Conservation (phyloP, 2,329 filamentous ascomycete species). For the Ascomycota sp. region DNA sequence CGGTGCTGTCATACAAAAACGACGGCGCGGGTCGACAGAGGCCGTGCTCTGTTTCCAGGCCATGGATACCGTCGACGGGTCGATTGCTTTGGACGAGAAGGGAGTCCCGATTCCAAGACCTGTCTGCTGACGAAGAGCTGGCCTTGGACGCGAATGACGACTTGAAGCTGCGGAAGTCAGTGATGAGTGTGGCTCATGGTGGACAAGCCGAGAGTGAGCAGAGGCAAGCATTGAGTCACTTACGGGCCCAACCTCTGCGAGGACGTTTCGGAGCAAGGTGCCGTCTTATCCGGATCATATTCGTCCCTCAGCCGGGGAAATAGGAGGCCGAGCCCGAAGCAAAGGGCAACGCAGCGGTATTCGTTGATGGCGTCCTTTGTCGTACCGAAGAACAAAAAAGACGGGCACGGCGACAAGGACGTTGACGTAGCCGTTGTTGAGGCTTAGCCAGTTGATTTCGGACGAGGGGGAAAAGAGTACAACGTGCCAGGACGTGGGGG, state of each 20-base stretch:
- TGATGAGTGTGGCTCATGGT: too few relatives aligned
- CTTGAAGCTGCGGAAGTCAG: too few relatives aligned
- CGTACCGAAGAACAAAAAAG: constrained; percentile 33
- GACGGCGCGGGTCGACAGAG: too few relatives aligned
- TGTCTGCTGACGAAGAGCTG: too few relatives aligned
- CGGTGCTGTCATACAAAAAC: too few relatives aligned
- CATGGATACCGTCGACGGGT: too few relatives aligned
- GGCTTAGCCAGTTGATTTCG: constrained; percentile 14
- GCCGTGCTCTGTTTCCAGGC: too few relatives aligned
- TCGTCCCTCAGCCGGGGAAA: constrained; percentile 21
- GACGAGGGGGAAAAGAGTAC: constrained; percentile 24
- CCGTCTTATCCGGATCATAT: constrained; percentile 15
- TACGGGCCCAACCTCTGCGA: constrained; percentile 6
- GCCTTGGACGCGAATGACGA: too few relatives aligned
- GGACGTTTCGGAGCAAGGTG: constrained; percentile 3
- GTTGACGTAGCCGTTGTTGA: constrained; percentile 28
- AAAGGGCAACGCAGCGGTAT: constrained; percentile 12
- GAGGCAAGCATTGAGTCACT: too few relatives aligned
- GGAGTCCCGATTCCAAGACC: too few relatives aligned
- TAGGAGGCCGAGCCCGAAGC: constrained; percentile 19
- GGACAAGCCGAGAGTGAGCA: too few relatives aligned
- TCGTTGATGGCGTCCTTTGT: constrained; percentile 30
- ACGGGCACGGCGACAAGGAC: constrained; percentile 26
- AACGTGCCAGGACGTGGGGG: constrained; percentile 23
- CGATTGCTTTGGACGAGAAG: too few relatives aligned